Conservation (phyloP, 805 yeast species). For the Tetrapisispora fleetii region DNA sequence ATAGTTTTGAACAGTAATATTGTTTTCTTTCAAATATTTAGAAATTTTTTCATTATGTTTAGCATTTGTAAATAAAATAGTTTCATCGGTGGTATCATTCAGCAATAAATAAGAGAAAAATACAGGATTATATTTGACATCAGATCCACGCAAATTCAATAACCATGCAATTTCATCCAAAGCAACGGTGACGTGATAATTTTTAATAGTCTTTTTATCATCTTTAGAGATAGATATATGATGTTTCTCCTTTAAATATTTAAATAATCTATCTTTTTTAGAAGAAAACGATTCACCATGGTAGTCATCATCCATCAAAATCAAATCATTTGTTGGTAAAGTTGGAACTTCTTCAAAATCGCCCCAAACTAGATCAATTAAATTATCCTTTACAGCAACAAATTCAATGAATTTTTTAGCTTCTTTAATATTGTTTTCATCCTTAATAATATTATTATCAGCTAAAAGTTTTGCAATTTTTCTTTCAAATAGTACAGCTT, state of each 20-base stretch:
- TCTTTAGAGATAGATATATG: background rate
- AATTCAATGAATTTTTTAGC: constrained; percentile 34
- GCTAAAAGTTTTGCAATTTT: constrained; percentile 18
- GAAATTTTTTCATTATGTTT: constrained; percentile 31
- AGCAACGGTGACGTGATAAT: constrained; percentile 52
- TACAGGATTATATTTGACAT: constrained; percentile 78
- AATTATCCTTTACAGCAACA: constrained; percentile 47
- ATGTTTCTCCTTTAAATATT: constrained; percentile 23
- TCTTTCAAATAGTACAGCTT: constrained; percentile 23
- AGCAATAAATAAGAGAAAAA: constrained; percentile 54
- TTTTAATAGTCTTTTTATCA: constrained; percentile 2
- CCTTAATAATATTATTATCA: constrained; percentile 8
- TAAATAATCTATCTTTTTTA: constrained; percentile 44
- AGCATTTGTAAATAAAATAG: constrained; percentile 46
- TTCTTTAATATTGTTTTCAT: constrained; percentile 7
- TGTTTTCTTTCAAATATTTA: constrained; percentile 34
- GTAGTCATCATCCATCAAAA: constrained; percentile 40
- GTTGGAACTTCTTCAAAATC: constrained; percentile 54
- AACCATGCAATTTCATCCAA: constrained; percentile 90
- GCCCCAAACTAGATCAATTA: constrained; percentile 70
- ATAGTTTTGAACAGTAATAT: constrained; percentile 46
- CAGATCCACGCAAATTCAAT: constrained; percentile 73
- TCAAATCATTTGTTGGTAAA: constrained; percentile 42
- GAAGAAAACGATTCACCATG: constrained; percentile 55
- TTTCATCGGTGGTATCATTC: constrained; percentile 32